Conservation (phyloP, 352 stramenopile species). For the Lagenidium sp. region DNA sequence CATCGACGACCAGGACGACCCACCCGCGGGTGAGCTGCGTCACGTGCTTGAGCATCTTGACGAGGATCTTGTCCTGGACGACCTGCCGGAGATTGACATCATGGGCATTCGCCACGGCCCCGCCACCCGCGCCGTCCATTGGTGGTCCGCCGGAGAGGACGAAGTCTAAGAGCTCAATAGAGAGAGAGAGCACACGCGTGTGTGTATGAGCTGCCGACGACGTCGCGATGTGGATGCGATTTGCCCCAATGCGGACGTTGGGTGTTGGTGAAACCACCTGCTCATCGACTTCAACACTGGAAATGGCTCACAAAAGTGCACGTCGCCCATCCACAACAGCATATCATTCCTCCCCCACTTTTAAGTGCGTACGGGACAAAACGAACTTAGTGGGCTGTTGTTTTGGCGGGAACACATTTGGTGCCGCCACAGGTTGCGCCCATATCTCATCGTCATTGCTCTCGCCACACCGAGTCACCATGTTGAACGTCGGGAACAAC, state of each 20-base stretch:
- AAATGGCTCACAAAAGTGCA: too few species aligned
- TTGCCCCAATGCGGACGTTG: too few species aligned
- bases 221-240: too few species aligned
- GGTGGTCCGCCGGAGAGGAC: too few species aligned
- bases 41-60: constrained; percentile 80
- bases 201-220: too few species aligned
- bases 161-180: too few species aligned
- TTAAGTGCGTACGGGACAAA: neutral
- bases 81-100: constrained; percentile 70
- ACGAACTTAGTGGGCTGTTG: constrained; percentile 10
- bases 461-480: too few species aligned
- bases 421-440: constrained; percentile 7
- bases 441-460: too few species aligned
- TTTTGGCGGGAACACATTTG: constrained; percentile 26
- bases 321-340: constrained; percentile 2
- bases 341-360: constrained; percentile 7
- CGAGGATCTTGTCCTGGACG: constrained; percentile 71
- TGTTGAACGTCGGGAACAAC: constrained; percentile 86
- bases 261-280: too few species aligned
- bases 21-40: constrained; percentile 66
- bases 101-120: constrained; percentile 27
- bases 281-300: constrained; percentile 17
- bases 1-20: constrained; percentile 95
- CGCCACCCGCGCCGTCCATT: constrained; percentile 13
- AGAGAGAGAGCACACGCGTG: too few species aligned